Evolutionary conservation across 371 early-diverging fungal species (phyloP).

Genomic region (Syncephalastrum monosporum): DNA sequence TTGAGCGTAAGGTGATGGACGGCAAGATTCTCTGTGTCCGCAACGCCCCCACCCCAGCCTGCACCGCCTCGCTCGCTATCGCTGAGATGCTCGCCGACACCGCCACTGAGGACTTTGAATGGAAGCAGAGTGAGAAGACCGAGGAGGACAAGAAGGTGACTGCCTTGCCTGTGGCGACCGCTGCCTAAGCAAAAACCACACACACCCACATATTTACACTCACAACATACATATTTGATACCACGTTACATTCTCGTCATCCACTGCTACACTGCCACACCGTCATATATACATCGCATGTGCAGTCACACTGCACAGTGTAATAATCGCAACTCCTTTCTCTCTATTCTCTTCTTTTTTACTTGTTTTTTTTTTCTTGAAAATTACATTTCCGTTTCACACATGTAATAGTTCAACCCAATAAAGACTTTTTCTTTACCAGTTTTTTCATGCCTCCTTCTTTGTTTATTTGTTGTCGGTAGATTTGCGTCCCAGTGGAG

Average conservation of each 20-base stretch:
- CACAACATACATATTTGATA: no score
- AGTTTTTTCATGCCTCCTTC: no score
- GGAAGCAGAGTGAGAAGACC: constrained; percentile 20
- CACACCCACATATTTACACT: no score
- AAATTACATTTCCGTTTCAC: no score
- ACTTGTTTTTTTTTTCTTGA: not conserved
- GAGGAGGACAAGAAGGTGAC: constrained; percentile 9
- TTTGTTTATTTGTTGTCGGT: no score
- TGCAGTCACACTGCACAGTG: no score
- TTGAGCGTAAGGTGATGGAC: constrained; percentile 49
- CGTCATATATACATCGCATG: no score
- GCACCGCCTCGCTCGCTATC: constrained; percentile 51
- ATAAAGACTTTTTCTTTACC: no score
- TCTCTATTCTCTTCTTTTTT: not conserved
- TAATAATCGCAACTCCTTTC: constrained; percentile 1
- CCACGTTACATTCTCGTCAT: no score
- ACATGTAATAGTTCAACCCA: no score
- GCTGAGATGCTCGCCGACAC: constrained; percentile 49
- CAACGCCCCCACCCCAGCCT: constrained; percentile 53
- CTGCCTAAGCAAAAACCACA: constrained; percentile 7
- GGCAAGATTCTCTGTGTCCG: constrained; percentile 46
- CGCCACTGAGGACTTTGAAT: constrained; percentile 48
- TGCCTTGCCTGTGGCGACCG: constrained; percentile 11
- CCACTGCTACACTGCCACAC: no score
- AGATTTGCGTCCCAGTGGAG: no score